Base-by-base conservation (phyloP, 805 yeast genomes). In the Cyberlindnera mississippiensis region DNA sequence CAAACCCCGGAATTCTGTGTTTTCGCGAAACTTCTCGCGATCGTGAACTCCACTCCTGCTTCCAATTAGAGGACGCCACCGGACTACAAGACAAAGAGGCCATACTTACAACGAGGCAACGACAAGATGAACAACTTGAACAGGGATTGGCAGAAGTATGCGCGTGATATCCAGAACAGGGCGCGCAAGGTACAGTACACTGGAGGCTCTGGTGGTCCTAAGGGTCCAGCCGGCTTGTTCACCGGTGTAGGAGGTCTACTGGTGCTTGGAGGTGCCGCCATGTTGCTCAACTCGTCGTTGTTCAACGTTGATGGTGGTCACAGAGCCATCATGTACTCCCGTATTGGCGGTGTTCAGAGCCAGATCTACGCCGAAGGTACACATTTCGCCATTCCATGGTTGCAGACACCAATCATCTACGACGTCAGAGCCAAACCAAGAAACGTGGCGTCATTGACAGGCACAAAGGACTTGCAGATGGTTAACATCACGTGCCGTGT, bases 401-500 rank as follows among this genome's bases (percentile, higher is more conserved):
- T 93, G 51, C 99, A 93, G 63, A 82, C 79, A 62, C 95, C 98
- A 3, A 75, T 93, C 37, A 69, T 88, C 14, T 93, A 76, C 63
- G 99, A 93, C 63, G 96, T 93, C 22, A 77, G 97, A 61, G 90
- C 96, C n/a, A 85, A 80, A 60, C 98, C 99, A 28, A 82, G 93
- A 66, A 86, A 85, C 53, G 90, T 93, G 57, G 80, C 95, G 33
- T 84, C 98, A 17, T 86, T 89, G 50, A 93, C 99, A 1, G 99
- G 99, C 28, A 88, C 97, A 18, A 93, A 91, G 67, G 99, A 93
- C 68, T 73, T 93, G 66, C 99, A 93, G 68, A 91, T 85, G 75
- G 99, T 93, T 28, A 82, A 95, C 9, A 71, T 93, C 61, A 93
- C 98, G 3, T 73, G 93, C 60, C 79, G 99, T 59, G 96, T 93